These are phyloP conservation scores for Coniochaeta ligniaria DNA, from an alignment of 2,329 filamentous ascomycete species.

Conservation along the genomic window DNA sequence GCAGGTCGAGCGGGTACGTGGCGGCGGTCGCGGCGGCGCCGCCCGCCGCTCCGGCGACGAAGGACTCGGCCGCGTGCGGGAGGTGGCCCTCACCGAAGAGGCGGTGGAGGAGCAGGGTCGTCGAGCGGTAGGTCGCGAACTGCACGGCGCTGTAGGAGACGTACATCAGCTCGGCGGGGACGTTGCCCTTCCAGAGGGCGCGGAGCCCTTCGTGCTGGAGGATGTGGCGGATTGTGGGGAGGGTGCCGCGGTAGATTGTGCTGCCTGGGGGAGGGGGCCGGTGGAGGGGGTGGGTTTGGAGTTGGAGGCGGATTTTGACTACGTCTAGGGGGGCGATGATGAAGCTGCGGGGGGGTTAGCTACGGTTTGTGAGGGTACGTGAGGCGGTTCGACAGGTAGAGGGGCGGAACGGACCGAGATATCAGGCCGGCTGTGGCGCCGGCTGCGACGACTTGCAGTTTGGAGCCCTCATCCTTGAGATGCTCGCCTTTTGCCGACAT, in stretches of 20 bases:
- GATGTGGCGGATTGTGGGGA: constrained; percentile 71
- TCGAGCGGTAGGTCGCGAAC: constrained; percentile 79
- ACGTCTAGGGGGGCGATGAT: constrained; percentile 93
- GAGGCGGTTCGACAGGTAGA: constrained; percentile 29
- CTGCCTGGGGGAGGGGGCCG: constrained; percentile 37
- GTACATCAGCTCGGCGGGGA: constrained; percentile 92
- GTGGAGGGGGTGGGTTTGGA: constrained; percentile 79
- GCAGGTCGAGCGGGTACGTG: constrained; percentile 89
- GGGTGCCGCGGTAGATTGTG: constrained; percentile 64
- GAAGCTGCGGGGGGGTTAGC: constrained; percentile 51
- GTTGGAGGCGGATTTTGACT: constrained; percentile 93
- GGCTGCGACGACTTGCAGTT: constrained; percentile 47
- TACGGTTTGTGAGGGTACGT: neutral
- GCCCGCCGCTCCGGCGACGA: constrained; percentile 74
- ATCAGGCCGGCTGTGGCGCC: constrained; percentile 71
- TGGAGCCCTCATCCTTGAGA: constrained; percentile 57
- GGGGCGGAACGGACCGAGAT: too few relatives aligned
- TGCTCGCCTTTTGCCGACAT: constrained; percentile 35
- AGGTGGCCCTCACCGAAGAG: constrained; percentile 31
- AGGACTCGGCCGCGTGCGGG: constrained; percentile 66
- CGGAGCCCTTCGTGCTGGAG: constrained; percentile 74
- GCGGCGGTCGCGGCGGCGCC: constrained; percentile 74
- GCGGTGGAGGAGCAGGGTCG: constrained; percentile 58
- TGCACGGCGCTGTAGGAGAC: constrained; percentile 83
- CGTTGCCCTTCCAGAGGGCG: constrained; percentile 94